Evolutionary conservation across 495 filamentous ascomycete species (phyloP).

Genomic region (Chaetomium tenue): DNA sequence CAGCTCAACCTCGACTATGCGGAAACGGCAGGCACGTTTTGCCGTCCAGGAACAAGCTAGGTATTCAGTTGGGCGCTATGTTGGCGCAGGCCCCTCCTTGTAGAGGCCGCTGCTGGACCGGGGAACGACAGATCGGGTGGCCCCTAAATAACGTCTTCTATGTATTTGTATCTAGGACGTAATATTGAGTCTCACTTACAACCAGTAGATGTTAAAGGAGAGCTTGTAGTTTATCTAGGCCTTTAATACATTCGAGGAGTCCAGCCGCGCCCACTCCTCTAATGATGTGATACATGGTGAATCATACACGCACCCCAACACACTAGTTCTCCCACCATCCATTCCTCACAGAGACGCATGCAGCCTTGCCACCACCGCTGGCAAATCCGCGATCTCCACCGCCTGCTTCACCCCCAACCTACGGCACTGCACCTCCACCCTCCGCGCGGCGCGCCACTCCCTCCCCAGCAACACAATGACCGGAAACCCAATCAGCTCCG

Average conservation of each 20-base stretch:
- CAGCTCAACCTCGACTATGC: no score
- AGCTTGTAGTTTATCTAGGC: neutral
- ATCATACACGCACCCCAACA: neutral
- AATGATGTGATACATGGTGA: neutral
- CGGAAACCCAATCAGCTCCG: constrained; percentile 85
- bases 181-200: neutral
- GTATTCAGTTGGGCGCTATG: no score
- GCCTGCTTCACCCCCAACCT: constrained; percentile 38
- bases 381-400: constrained; percentile 34
- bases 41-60: no score
- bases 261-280: neutral
- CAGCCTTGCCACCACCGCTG: constrained; percentile 17
- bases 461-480: constrained; percentile 75
- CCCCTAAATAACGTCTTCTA: no score
- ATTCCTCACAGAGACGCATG: neutral
- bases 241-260: neutral
- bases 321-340: no score
- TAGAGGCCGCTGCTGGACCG: no score
- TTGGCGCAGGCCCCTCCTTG: no score
- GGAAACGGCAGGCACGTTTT: no score
- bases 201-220: neutral
- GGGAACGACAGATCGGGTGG: no score
- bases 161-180: no score
- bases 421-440: constrained; percentile 77
- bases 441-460: constrained; percentile 61